Conservation (phyloP, 2,329 filamentous ascomycete genomes). For the Fusarium lateritium region DNA sequence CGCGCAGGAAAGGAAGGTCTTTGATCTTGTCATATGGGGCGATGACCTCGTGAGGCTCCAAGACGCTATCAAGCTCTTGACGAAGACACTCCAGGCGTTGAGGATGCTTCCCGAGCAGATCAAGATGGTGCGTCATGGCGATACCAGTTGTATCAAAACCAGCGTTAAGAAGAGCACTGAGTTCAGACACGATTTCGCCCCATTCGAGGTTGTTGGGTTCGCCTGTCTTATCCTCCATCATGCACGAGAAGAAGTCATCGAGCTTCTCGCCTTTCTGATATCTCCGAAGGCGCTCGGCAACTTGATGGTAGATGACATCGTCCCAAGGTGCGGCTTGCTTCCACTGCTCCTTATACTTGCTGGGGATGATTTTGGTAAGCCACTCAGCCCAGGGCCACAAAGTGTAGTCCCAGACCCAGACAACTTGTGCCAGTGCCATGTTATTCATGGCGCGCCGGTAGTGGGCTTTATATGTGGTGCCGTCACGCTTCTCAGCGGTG, state of each 20-base stretch:
- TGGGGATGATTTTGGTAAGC: slow-evolving; percentile 62
- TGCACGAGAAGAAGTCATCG: slow-evolving; percentile 69
- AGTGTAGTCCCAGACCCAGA: slow-evolving; percentile 64
- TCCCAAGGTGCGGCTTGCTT: slow-evolving; percentile 56
- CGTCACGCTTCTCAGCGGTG: slow-evolving; percentile 60
- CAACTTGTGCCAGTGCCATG: slow-evolving; percentile 64
- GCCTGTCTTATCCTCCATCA: slow-evolving; percentile 65
- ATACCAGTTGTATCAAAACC: slow-evolving; percentile 64
- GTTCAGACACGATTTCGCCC: slow-evolving; percentile 71
- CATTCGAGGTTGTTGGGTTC: slow-evolving; percentile 60
- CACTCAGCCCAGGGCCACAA: slow-evolving; percentile 65
- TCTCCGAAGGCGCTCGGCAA: slow-evolving; percentile 46
- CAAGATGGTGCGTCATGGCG: slow-evolving; percentile 67
- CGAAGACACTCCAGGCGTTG: slow-evolving; percentile 55
- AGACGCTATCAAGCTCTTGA: slow-evolving; percentile 61
- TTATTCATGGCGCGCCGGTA: slow-evolving; percentile 66
- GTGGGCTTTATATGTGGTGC: slow-evolving; percentile 60
- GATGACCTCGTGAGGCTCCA: slow-evolving; percentile 59
- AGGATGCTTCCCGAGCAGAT: slow-evolving; percentile 64
- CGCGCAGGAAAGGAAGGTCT: slow-evolving; percentile 65
- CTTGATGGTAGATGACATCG: slow-evolving; percentile 56
- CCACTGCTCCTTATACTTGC: slow-evolving; percentile 50
- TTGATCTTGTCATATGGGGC: slow-evolving; percentile 65
- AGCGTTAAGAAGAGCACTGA: slow-evolving; percentile 66
- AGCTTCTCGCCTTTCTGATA: slow-evolving; percentile 64